These are phyloP conservation scores for Rasamsonia emersonii DNA, from an alignment of 2,329 filamentous ascomycete genomes.

Conservation along the genomic window DNA sequence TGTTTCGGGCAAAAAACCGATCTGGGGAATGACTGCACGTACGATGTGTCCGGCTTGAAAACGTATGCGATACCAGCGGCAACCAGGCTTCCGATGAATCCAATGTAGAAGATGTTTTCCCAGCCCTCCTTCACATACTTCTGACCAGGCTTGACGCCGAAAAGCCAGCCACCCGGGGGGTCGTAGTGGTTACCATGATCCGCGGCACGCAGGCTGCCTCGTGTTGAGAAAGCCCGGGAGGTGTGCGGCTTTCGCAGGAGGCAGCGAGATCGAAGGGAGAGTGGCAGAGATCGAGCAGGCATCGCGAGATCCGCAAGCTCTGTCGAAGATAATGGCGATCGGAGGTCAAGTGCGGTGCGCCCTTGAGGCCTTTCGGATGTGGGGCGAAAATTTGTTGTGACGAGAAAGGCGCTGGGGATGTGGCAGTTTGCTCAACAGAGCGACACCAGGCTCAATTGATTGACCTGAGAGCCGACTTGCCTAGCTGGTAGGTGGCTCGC, in stretches of 20 bases:
- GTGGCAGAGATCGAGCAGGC: constrained; percentile 30
- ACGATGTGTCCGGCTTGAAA: constrained; percentile 99
- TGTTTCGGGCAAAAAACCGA: not conserved
- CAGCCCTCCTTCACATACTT: constrained; percentile 94
- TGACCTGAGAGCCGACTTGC: not conserved
- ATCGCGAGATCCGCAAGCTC: constrained; percentile 18
- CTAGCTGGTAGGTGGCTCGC: no score
- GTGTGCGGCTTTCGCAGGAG: constrained; percentile 28
- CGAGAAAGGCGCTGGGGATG: no score
- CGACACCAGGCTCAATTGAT: not conserved
- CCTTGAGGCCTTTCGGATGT: no score
- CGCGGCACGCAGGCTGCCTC: constrained; percentile 31
- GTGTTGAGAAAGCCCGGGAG: constrained; percentile 32
- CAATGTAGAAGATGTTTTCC: constrained; percentile 80
- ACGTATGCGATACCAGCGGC: constrained; percentile 73
- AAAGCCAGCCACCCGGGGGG: constrained; percentile 83
- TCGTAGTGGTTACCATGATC: constrained; percentile 75
- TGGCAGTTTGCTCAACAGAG: no score
- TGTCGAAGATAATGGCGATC: no score
- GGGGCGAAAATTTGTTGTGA: not conserved
- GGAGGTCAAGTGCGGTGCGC: no score
- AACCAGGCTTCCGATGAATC: constrained; percentile 69
- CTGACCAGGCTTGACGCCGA: constrained; percentile 87
- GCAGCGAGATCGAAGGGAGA: constrained; percentile 32
- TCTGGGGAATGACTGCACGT: constrained; percentile 40